phyloP scores from a whole-genome alignment of 2,329 filamentous ascomycete genomes.

The Fusarium sp. region DNA sequence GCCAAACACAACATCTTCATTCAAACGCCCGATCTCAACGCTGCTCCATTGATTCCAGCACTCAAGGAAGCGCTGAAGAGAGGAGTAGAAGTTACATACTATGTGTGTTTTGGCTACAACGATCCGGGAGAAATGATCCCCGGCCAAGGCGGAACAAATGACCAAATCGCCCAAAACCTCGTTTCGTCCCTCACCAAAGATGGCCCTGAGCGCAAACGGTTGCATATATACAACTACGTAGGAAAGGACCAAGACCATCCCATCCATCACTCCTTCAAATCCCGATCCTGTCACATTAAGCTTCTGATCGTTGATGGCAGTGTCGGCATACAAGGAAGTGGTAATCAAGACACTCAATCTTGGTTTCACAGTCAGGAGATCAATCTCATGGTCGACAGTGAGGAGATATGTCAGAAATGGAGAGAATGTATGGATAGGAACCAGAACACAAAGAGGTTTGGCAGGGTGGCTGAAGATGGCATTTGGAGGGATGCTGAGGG shows the following conservation, averaged over 20 bases:
- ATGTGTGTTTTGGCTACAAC: conserved; percentile 82
- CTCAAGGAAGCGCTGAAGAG: conserved; percentile 71
- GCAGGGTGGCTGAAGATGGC: conserved; percentile 46
- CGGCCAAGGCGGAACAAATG: conserved; percentile 78
- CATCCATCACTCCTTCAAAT: conserved; percentile 71
- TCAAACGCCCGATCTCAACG: conserved; percentile 81
- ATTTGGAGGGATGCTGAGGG: conserved; percentile 30
- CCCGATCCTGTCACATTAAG: conserved; percentile 79
- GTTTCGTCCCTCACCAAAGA: conserved; percentile 61
- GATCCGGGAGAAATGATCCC: conserved; percentile 80
- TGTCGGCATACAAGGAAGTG: conserved; percentile 77
- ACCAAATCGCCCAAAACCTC: conserved; percentile 71
- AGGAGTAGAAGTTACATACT: conserved; percentile 74
- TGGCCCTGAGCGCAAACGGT: conserved; percentile 45
- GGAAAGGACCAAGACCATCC: conserved; percentile 76
- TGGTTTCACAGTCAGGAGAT: conserved; percentile 84
- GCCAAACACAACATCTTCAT: conserved; percentile 75
- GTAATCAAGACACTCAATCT: conserved; percentile 83
- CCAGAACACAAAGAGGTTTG: conserved; percentile 72
- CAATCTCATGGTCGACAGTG: conserved; percentile 77
- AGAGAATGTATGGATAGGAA: conserved; percentile 68
- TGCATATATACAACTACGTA: conserved; percentile 76
- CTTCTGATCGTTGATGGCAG: conserved; percentile 76
- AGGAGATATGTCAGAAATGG: conserved; percentile 69
- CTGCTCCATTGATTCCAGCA: conserved; percentile 70